These are phyloP conservation scores for Phytopythium cucurbitacearum DNA, from an alignment of 352 stramenopile genomes.

Conservation along the genomic window DNA sequence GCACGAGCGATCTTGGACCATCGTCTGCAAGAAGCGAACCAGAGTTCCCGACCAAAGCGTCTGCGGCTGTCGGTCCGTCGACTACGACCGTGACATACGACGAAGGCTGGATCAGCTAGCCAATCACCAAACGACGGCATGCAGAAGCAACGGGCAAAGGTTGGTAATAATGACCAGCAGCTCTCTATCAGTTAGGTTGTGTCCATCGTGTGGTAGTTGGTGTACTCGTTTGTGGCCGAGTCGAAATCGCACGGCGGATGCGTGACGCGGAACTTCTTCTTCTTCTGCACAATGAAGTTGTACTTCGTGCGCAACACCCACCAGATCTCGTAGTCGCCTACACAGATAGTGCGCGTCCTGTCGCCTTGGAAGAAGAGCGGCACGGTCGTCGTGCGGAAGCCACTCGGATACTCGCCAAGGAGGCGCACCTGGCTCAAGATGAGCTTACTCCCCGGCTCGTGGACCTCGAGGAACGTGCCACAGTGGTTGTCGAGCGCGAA, in stretches of 20 bases:
- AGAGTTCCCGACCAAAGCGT: slow-evolving; percentile 1
- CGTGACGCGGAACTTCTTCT: slow-evolving; percentile 64
- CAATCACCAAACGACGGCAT: slow-evolving; percentile 9
- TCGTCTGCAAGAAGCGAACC: background rate
- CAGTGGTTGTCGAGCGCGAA: slow-evolving; percentile 78
- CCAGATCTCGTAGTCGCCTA: slow-evolving; percentile 81
- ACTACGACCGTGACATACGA: slow-evolving; percentile 17
- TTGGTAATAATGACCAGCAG: background rate
- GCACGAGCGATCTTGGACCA: slow-evolving; percentile 9
- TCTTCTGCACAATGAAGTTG: slow-evolving; percentile 82
- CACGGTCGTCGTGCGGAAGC: slow-evolving; percentile 72
- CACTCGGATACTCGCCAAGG: slow-evolving; percentile 62
- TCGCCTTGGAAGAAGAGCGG: slow-evolving; percentile 71
- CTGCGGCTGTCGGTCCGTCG: background rate
- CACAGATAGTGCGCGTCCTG: slow-evolving; percentile 53
- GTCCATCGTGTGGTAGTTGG: slow-evolving; percentile 46
- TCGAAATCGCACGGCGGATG: slow-evolving; percentile 77
- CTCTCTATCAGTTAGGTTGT: slow-evolving; percentile 1
- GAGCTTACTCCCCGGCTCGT: slow-evolving; percentile 52
- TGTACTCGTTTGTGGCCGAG: slow-evolving; percentile 74
- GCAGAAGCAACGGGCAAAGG: background rate
- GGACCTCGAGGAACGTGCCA: slow-evolving; percentile 83
- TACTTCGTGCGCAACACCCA: slow-evolving; percentile 82
- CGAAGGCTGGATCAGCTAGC: slow-evolving; percentile 27
- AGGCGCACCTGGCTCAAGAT: slow-evolving; percentile 74